Evolutionary conservation across 106 monocot genomes (phyloP).

Genomic region (Dendrobium chrysotoxum): DNA sequence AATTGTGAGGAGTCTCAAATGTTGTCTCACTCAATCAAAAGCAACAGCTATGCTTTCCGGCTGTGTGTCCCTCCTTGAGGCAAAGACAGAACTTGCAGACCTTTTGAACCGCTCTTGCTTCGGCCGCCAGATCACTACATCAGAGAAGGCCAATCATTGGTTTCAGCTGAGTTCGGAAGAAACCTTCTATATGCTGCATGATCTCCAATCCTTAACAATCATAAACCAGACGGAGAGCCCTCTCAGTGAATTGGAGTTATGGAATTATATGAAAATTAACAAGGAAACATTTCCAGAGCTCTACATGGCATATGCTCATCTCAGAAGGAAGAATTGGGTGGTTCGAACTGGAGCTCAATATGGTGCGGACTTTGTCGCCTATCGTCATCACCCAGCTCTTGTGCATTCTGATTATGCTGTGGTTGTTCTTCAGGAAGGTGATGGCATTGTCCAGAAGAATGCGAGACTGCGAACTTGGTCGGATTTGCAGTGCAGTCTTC

Average conservation of each 20-base stretch:
- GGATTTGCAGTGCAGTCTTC: constrained; percentile 45
- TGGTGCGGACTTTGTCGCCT: constrained; percentile 76
- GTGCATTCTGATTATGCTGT: constrained; percentile 65
- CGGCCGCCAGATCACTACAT: constrained; percentile 37
- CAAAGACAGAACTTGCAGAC: constrained; percentile 16
- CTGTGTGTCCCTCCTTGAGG: constrained; percentile 24
- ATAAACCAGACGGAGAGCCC: neutral
- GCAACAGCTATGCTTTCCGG: constrained; percentile 24
- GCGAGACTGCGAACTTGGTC: constrained; percentile 39
- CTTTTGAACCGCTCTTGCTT: constrained; percentile 49
- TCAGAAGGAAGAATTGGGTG: constrained; percentile 73
- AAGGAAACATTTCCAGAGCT: constrained; percentile 28
- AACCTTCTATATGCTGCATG: constrained; percentile 51
- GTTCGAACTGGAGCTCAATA: constrained; percentile 52
- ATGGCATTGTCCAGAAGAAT: neutral
- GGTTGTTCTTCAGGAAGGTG: constrained; percentile 29
- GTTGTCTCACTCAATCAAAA: constrained; percentile 18
- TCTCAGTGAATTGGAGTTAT: constrained; percentile 26
- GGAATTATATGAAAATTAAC: constrained; percentile 28
- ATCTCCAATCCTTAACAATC: constrained; percentile 40
- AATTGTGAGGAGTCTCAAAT: constrained; percentile 37
- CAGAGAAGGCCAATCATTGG: constrained; percentile 24
- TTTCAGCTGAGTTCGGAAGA: constrained; percentile 71
- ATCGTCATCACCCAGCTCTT: constrained; percentile 71
- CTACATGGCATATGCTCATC: constrained; percentile 65